A percentile compares a stretch with the other conserved stretches of the same genome.
phyloP scores from a whole-genome alignment of 2,329 filamentous ascomycete genomes.

The Myriosclerotinia scirpicola region DNA sequence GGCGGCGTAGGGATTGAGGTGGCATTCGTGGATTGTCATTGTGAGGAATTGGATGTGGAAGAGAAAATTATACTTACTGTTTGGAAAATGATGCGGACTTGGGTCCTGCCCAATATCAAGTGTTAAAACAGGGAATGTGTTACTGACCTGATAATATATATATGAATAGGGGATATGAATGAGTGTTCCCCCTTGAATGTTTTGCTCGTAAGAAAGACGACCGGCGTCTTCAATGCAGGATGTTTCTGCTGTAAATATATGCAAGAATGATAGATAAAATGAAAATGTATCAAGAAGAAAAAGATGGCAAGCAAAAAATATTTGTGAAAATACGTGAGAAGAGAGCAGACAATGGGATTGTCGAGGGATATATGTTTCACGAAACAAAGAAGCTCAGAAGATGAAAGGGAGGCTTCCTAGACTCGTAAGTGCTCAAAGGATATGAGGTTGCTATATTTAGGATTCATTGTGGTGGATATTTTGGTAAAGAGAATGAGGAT shows the following conservation, averaged over 20 bases:
- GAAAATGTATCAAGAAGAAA: background rate
- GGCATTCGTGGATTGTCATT: conserved; percentile 17
- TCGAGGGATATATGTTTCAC: conserved; percentile 13
- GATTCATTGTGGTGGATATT: background rate
- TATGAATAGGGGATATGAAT: background rate
- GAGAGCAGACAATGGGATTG: conserved; percentile 12
- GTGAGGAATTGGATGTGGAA: background rate
- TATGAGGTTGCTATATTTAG: background rate
- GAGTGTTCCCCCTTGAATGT: background rate
- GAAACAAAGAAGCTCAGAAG: background rate
- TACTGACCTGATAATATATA: conserved; percentile 2
- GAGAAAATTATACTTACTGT: background rate
- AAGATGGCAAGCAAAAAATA: background rate
- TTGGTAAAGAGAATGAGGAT: background rate
- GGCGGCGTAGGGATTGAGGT: conserved; percentile 21
- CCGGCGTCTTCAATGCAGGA: conserved; percentile 4
- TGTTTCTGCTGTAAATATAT: background rate
- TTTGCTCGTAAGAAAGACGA: conserved; percentile 10
- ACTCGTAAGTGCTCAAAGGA: background rate
- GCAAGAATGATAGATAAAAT: background rate
- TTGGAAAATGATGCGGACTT: background rate
- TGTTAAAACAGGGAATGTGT: background rate
- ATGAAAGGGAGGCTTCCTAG: background rate
- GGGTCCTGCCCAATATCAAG: conserved; percentile 13
- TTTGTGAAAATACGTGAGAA: background rate